A percentile compares a stretch with the other conserved stretches of the same genome.
Conservation (phyloP, 1,139 yeast genomes). For the Debaryomyces sp. region DNA sequence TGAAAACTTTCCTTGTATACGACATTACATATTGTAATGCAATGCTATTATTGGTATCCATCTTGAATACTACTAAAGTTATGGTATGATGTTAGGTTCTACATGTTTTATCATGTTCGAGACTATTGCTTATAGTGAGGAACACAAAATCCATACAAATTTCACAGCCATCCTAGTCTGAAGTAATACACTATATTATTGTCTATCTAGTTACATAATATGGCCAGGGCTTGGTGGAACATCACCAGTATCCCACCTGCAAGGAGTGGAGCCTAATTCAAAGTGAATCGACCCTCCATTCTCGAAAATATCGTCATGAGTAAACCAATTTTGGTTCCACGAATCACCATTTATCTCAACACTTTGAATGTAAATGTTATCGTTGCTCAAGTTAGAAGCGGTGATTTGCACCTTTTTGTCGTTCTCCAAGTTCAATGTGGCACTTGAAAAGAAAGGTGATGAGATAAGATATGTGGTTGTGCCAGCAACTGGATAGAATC, state of each 20-base stretch:
- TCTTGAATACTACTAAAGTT: neutral
- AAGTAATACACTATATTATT: neutral
- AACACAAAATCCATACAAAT: conserved; percentile 1
- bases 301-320: conserved; percentile 33
- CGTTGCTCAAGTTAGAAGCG: conserved; percentile 26
- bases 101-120: neutral
- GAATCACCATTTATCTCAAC: conserved; percentile 31
- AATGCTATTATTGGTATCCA: neutral
- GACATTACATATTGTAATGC: neutral
- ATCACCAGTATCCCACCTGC: conserved; percentile 28
- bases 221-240: conserved; percentile 33
- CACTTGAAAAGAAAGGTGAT: conserved; percentile 33
- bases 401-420: conserved; percentile 27
- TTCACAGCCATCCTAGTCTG: conserved; percentile 3
- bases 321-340: conserved; percentile 34
- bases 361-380: conserved; percentile 27
- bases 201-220: conserved; percentile 5
- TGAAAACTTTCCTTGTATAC: neutral
- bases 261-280: conserved; percentile 25
- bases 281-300: conserved; percentile 32
- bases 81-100: neutral
- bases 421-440: conserved; percentile 26
- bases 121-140: neutral
- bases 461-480: conserved; percentile 37
- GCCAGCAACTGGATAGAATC: conserved; percentile 41